Evolutionary conservation across 2,329 filamentous ascomycete species (phyloP).

Genomic region (Colletotrichum liaoningense): DNA sequence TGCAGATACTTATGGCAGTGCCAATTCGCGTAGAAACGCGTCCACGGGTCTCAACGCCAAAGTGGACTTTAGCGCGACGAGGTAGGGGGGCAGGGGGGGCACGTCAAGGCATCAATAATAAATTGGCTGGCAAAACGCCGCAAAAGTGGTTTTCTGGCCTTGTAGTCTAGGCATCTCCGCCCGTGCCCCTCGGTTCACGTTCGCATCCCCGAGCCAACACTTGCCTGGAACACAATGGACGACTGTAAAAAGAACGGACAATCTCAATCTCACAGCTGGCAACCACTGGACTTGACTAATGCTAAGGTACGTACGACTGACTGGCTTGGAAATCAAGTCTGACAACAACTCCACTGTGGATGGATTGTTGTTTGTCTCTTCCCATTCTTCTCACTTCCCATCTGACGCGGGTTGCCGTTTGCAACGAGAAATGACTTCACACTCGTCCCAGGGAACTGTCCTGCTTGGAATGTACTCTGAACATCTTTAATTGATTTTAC

Average conservation of each 20-base stretch:
- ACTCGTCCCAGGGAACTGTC: not conserved
- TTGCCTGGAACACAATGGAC: not conserved
- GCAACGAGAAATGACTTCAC: conserved; percentile 20
- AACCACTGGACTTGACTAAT: conserved; percentile 31
- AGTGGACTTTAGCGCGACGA: conserved; percentile 32
- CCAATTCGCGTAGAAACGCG: conserved; percentile 36
- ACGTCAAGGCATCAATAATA: conserved; percentile 37
- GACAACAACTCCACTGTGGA: conserved; percentile 22
- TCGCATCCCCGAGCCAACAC: conserved; percentile 36
- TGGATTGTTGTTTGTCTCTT: conserved; percentile 1
- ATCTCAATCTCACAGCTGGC: conserved; percentile 5
- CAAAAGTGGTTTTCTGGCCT: not conserved
- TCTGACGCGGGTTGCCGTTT: conserved; percentile 19
- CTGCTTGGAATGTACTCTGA: not conserved
- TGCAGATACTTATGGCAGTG: conserved; percentile 35
- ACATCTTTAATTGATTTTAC: not conserved
- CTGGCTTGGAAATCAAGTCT: conserved; percentile 27
- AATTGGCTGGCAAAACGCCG: conserved; percentile 11
- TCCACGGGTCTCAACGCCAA: conserved; percentile 24
- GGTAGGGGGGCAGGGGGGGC: conserved; percentile 8
- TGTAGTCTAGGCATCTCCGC: conserved; percentile 18
- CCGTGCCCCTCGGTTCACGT: conserved; percentile 32
- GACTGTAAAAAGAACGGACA: not conserved
- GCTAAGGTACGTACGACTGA: not conserved
- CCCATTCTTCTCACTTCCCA: not conserved